Evolutionary conservation across 1,284 basidiomycete genomes (phyloP).

Genomic region (Athelia psychrophila): DNA sequence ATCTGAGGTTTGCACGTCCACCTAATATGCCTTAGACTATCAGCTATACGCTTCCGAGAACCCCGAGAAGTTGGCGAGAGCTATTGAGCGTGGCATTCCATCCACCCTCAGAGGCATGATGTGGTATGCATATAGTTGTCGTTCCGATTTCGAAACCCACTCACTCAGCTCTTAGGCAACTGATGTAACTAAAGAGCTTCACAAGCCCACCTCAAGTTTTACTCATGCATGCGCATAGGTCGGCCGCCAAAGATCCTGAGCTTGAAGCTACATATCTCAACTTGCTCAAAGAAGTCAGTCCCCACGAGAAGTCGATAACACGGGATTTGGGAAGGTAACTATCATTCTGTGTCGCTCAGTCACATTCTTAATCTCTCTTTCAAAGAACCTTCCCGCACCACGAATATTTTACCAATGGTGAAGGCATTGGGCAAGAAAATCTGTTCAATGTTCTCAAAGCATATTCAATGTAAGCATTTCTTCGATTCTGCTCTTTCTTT

Average conservation of each 20-base stretch:
- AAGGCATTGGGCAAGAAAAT: conserved; percentile 94
- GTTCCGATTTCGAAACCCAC: too few relatives aligned
- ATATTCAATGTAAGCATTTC: conserved; percentile 71
- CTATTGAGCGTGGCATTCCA: conserved; percentile 93
- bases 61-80: conserved; percentile 79
- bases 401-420: conserved; percentile 90
- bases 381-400: conserved; percentile 94
- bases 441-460: conserved; percentile 98
- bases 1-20: conserved; percentile 7
- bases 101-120: conserved; percentile 87
- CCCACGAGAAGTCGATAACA: conserved; percentile 92
- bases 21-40: conserved; percentile 57
- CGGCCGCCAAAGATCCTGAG: conserved; percentile 86
- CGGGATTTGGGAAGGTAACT: conserved; percentile 82
- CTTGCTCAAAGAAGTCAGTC: conserved; percentile 79
- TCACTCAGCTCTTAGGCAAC: conserved; percentile 50
- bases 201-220: conserved; percentile 5
- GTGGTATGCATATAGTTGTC: conserved; percentile 57
- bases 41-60: conserved; percentile 77
- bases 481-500: conserved; percentile 9
- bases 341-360: background rate
- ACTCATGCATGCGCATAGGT: conserved; percentile 39
- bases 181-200: conserved; percentile 62
- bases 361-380: background rate
- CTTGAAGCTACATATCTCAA: conserved; percentile 85